Conservation (phyloP, 2,329 filamentous ascomycete species). For the Neonectria hederae region DNA sequence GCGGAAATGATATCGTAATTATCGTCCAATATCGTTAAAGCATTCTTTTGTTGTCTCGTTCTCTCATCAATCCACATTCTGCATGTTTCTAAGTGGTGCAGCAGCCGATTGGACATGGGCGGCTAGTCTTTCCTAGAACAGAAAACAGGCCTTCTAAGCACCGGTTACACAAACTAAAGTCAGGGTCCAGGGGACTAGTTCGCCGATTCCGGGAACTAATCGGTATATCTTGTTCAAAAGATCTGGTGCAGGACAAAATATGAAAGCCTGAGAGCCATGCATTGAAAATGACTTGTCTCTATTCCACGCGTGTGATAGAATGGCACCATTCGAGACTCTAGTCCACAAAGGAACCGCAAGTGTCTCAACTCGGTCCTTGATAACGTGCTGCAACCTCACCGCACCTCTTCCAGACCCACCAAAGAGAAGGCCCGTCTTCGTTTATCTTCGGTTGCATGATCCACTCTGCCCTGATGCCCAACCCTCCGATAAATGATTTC, state of each 20-base stretch:
- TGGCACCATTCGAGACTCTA: neutral
- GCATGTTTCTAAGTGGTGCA: slow-evolving; percentile 1
- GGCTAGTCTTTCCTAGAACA: slow-evolving; percentile 14
- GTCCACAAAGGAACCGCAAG: neutral
- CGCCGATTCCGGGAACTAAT: neutral
- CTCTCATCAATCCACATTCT: slow-evolving; percentile 4
- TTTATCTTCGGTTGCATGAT: slow-evolving; percentile 2
- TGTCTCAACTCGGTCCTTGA: neutral
- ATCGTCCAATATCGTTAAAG: too few species aligned
- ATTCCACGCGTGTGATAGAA: neutral
- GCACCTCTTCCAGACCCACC: slow-evolving; percentile 12
- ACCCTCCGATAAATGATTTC: neutral
- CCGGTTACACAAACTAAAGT: neutral
- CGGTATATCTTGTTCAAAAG: neutral
- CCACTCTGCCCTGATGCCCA: slow-evolving; percentile 7
- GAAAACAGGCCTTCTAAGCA: neutral
- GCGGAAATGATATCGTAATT: neutral
- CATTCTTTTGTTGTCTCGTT: neutral
- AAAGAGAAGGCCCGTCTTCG: neutral
- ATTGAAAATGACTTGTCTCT: neutral
- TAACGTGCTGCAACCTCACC: slow-evolving; percentile 7
- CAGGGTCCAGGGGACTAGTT: neutral
- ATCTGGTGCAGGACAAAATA: neutral
- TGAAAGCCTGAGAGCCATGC: neutral
- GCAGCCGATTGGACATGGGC: neutral